Percentiles rank a stretch among this genome's conserved stretches.
Evolutionary conservation across 2,329 filamentous ascomycete species (phyloP).

Genomic region (Aphanocladium album): DNA sequence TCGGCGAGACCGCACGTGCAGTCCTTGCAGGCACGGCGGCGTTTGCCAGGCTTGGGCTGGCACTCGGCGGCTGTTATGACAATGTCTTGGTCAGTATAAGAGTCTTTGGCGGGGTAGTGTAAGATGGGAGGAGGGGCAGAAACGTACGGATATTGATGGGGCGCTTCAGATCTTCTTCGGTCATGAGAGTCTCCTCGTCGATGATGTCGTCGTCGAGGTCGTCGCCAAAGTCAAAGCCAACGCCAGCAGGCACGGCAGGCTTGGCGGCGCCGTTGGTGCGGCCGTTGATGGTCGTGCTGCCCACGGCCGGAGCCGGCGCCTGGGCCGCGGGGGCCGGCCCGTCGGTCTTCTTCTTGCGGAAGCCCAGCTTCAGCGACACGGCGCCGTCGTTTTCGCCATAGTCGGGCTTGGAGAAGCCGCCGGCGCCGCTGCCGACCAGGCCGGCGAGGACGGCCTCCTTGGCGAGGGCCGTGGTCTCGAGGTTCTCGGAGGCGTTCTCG

Average conservation of each 20-base stretch:
- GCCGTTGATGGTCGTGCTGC: slow-evolving; percentile 36
- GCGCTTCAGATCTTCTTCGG: slow-evolving; percentile 74
- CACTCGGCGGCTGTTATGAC: slow-evolving; percentile 67
- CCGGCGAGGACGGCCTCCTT: slow-evolving; percentile 84
- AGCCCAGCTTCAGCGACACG: slow-evolving; percentile 42
- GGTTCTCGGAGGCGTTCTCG: slow-evolving; percentile 58
- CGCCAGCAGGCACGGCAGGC: slow-evolving; percentile 46
- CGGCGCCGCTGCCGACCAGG: slow-evolving; percentile 52
- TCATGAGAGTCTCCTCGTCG: slow-evolving; percentile 82
- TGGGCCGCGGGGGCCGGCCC: slow-evolving; percentile 5
- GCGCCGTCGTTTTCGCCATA: slow-evolving; percentile 49
- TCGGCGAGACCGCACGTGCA: slow-evolving; percentile 92
- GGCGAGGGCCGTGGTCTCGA: slow-evolving; percentile 44
- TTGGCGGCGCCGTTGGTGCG: slow-evolving; percentile 43
- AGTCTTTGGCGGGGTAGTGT: background rate
- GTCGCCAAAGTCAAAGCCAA: slow-evolving; percentile 64
- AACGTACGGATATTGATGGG: slow-evolving; percentile 76
- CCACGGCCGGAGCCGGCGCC: slow-evolving; percentile 15
- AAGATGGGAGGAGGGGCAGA: background rate
- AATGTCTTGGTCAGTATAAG: slow-evolving; percentile 22
- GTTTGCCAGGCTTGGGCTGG: slow-evolving; percentile 79
- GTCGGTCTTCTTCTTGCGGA: slow-evolving; percentile 31
- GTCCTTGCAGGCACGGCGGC: slow-evolving; percentile 93
- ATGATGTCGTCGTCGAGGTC: slow-evolving; percentile 76
- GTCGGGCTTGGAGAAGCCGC: slow-evolving; percentile 71